Base-by-base conservation (phyloP, 176 grass and related monocot species). In the Zea mays region DNA sequence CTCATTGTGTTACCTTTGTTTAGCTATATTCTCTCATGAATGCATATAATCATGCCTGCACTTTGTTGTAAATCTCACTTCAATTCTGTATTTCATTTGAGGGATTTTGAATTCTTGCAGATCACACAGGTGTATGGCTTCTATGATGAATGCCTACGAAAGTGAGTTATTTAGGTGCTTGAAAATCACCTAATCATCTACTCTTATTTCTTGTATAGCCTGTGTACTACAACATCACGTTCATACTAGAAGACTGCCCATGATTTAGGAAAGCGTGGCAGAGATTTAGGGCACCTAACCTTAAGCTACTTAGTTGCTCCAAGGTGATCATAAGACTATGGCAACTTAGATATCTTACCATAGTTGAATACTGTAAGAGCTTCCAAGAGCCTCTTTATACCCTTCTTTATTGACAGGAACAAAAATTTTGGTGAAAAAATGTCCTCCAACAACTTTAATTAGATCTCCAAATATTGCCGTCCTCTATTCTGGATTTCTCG, bases 71-170 rank as follows among this genome's bases (percentile, higher is more conserved):
- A 45, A 74, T 70, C 4, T 72, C 43, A 45, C 51, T 65, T 4
- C 20, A 44, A 74, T 51, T 52, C 40, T 62, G 19, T 77, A 79
- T 84, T 68, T 72, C 49, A 77, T 45, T 51, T 16, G 10, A 42
- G 38, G 65, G 34, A 41, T 64, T 54, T 71, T 70, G 40, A 42
- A 77, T 75, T 74, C 27, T 84, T 89, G 84, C 86, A 96, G 90
- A 96, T 96, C 48, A 96, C 93, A 62, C 89, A 97, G 73, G 93
- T 92, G 12, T 97, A 97, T 90, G 93, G 93, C 70, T 97, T 97
- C 86, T 97, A 97, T 48, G 93, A 96, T 37, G 93, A 97, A 67
- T 97, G 93, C 78, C 82, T 92, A 76, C 77, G 93, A 82, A 97
- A 97, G 93, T 96, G 84, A 96, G 93, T 87, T 11, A 44, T 65